Evolutionary conservation across 345 rosid species (phyloP).

Genomic region (Eucalyptus erythrocorys): DNA sequence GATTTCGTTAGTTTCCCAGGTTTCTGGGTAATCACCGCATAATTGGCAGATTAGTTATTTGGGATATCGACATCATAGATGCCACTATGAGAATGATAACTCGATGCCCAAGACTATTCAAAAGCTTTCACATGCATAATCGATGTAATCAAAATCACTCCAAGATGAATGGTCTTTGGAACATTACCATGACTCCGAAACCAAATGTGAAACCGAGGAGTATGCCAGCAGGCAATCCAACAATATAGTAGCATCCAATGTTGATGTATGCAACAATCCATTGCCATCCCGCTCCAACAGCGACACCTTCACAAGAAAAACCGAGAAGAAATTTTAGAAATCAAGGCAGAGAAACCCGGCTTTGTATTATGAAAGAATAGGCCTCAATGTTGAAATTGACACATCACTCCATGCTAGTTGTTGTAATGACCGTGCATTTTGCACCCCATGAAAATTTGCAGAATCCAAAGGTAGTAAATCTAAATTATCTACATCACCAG

Average conservation of each 20-base stretch:
- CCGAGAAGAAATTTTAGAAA: not conserved
- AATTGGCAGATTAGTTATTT: not conserved
- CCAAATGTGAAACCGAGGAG: constrained; percentile 66
- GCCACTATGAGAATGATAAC: not conserved
- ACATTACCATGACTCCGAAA: constrained; percentile 52
- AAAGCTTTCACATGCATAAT: not conserved
- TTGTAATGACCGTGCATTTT: not conserved
- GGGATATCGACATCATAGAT: not conserved
- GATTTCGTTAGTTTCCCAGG: not conserved
- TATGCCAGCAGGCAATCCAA: constrained; percentile 83
- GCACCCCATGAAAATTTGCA: not conserved
- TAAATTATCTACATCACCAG: not conserved
- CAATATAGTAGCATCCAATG: constrained; percentile 68
- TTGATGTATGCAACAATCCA: constrained; percentile 72
- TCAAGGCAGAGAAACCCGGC: not conserved
- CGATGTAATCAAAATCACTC: not conserved
- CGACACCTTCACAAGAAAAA: constrained; percentile 46
- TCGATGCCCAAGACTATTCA: not conserved
- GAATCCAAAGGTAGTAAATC: not conserved
- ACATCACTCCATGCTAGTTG: not conserved
- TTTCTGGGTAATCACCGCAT: not conserved
- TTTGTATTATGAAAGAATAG: not conserved
- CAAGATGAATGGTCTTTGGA: not conserved
- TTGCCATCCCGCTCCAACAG: constrained; percentile 99
- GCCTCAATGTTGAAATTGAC: not conserved